Conservation (phyloP, 805 yeast species). For the Yamadazyma laniorum region DNA sequence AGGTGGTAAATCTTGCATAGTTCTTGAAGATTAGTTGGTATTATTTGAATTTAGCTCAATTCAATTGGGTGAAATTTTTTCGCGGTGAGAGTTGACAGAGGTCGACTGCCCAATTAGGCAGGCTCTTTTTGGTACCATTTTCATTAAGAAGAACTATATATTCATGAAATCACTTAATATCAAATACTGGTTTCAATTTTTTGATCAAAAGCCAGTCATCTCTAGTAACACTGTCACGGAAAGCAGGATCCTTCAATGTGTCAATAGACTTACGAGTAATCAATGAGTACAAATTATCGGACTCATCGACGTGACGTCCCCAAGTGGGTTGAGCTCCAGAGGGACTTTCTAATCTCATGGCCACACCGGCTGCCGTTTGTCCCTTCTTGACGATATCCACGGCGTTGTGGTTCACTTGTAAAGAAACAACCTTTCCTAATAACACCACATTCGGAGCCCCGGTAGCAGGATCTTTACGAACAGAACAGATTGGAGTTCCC, state of each 20-base stretch:
- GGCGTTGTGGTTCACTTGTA: constrained; percentile 94
- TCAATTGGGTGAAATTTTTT: constrained; percentile 17
- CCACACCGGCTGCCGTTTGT: constrained; percentile 96
- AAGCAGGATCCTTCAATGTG: constrained; percentile 97
- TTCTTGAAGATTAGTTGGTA: not conserved
- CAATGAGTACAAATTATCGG: constrained; percentile 86
- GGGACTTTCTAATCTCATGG: constrained; percentile 93
- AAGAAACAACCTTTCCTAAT: constrained; percentile 86
- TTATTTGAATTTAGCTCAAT: constrained; percentile 10
- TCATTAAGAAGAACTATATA: not conserved
- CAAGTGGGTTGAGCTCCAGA: constrained; percentile 92
- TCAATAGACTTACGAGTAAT: constrained; percentile 88
- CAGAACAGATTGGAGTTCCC: constrained; percentile 96
- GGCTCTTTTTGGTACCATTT: not conserved
- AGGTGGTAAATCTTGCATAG: constrained; percentile 82
- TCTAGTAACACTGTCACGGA: constrained; percentile 89
- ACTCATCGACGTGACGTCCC: constrained; percentile 99
- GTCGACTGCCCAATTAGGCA: not conserved
- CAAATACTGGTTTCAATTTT: constrained; percentile 84
- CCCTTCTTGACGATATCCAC: constrained; percentile 82
- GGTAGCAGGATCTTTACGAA: constrained; percentile 82
- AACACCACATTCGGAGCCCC: constrained; percentile 67
- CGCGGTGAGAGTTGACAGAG: too few relatives aligned
- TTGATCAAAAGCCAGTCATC: constrained; percentile 94
- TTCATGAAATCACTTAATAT: constrained; percentile 53